A percentile compares a stretch with the other conserved stretches of the same genome.
Evolutionary conservation across 1,284 basidiomycete genomes (phyloP).

Genomic region (Cystobasidium pallidum): DNA sequence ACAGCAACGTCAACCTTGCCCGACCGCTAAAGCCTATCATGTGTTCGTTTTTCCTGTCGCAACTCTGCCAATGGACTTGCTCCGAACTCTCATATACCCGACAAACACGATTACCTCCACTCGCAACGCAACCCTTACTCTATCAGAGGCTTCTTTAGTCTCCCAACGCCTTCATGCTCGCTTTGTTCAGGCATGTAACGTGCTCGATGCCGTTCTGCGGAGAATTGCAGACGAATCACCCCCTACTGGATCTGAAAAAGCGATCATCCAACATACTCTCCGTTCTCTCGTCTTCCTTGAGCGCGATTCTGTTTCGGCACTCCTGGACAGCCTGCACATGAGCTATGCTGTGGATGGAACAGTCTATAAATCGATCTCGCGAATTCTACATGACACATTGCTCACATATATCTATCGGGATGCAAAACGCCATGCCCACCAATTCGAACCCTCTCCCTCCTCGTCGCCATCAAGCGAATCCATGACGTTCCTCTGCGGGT

Average conservation of each 20-base stretch:
- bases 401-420: background rate
- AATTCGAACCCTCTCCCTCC: background rate
- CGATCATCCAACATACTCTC: background rate
- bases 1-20: background rate
- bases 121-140: background rate
- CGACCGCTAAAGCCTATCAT: background rate
- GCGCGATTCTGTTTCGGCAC: background rate
- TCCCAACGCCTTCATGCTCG: background rate
- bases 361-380: background rate
- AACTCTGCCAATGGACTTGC: background rate
- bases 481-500: no score
- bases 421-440: background rate
- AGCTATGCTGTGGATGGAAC: background rate
- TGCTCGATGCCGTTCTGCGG: background rate
- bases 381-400: background rate
- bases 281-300: background rate
- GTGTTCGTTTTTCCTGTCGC: background rate
- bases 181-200: background rate
- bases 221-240: background rate
- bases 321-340: background rate
- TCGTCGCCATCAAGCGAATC: background rate
- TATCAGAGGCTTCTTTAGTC: background rate
- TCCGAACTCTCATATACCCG: background rate
- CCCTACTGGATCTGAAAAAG: background rate
- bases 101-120: background rate